Base-by-base conservation (phyloP, 352 stramenopile genomes). In the Pythium guiyangense region DNA sequence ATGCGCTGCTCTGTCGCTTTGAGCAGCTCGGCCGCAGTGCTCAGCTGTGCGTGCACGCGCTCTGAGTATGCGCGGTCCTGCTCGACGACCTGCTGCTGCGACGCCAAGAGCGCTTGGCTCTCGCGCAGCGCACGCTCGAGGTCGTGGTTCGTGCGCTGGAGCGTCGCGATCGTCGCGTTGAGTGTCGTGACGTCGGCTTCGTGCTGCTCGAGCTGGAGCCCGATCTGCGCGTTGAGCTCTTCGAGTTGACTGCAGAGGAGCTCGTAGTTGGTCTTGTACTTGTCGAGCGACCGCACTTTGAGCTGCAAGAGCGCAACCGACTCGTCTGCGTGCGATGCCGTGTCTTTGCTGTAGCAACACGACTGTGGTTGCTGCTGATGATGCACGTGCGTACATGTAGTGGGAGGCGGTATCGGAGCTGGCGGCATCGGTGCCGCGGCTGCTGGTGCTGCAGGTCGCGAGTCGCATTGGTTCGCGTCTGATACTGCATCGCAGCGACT, bases 181-280 rank as follows among this genome's bases (percentile, higher is more conserved):
- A 89, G 60, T 1, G 71, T 62, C 6, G 69, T 52, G 20, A 91
- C 79, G 37, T 88, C 81, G 34, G 71, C 68, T 54, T 91, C 81
- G 52, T 91, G 81, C 22, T 79, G 74, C 54, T 89, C 71, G 39
- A 91, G 60, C 43, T 89, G 78, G 18, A 88, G 62, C 0, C 74
- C 77, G 46, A 91, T 74, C 63, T 91, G 81, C 2, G 70, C 67
- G 55, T 89, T 91, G 26, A 91, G 70, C 52, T 87, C 79, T 11
- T 67, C 66, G 42, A 91, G 42, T 49, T 91, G 79, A 9, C 74
- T 72, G 53, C 81, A 91, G 37, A 90, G 63, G 45, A 88, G 57
- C 57, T 91, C 77, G 62, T 91, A 91, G 72, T 87, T 91, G 63
- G 52, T 44, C 48, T 88, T 91, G 67, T 91, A 91, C 59, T 86